Conservation (phyloP, 2,329 filamentous ascomycete species). For the Esteya vermicola region DNA sequence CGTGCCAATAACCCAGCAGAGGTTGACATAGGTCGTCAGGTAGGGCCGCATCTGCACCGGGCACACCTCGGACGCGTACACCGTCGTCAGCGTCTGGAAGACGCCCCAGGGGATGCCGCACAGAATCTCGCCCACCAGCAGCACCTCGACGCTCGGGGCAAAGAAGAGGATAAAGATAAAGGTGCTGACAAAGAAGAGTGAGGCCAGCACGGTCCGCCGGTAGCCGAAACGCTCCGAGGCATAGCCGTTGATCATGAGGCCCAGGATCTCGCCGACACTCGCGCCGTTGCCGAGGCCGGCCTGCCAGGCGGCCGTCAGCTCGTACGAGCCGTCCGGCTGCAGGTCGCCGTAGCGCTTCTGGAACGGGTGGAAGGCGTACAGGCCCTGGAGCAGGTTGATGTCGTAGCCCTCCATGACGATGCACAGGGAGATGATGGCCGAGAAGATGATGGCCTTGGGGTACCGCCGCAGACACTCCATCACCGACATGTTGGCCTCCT, state of each 20-base stretch:
- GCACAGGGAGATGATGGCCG: background rate
- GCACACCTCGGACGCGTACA: slow-evolving; percentile 28
- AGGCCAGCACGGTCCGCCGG: slow-evolving; percentile 33
- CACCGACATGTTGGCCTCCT: too few species aligned
- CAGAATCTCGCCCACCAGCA: background rate
- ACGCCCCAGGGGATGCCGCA: background rate
- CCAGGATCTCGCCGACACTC: slow-evolving; percentile 23
- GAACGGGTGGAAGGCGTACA: background rate
- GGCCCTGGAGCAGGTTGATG: background rate
- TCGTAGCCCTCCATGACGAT: background rate
- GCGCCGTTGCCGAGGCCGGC: slow-evolving; percentile 38
- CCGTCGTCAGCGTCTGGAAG: background rate
- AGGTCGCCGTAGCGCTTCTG: background rate
- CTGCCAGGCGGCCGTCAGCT: slow-evolving; percentile 41
- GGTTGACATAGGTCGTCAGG: slow-evolving; percentile 40
- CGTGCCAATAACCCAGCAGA: slow-evolving; percentile 40
- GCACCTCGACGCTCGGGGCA: slow-evolving; percentile 19
- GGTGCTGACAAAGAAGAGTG: slow-evolving; percentile 28
- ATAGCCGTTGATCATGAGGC: slow-evolving; percentile 41
- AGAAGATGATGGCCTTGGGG: background rate
- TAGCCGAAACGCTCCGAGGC: slow-evolving; percentile 35
- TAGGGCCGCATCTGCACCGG: slow-evolving; percentile 33
- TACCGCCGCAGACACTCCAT: too few species aligned
- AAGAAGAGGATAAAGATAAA: slow-evolving; percentile 32
- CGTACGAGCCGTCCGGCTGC: slow-evolving; percentile 17